Evolutionary conservation across 257 asterid species (phyloP), one percentile per base, ranked within the genome.

Genomic region (Fraxinus quadrangulata): DNA sequence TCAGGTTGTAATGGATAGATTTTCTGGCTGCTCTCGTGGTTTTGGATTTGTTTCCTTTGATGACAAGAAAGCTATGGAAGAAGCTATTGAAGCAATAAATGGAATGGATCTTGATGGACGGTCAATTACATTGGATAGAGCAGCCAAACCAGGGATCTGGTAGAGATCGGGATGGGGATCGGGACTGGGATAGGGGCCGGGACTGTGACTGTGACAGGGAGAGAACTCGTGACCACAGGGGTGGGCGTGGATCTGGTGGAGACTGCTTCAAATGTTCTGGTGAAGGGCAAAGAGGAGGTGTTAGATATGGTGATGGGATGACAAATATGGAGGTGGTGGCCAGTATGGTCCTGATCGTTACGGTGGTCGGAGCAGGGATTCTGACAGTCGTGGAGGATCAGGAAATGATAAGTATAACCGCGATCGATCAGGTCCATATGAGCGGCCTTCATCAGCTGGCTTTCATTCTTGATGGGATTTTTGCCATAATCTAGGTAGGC

Each of bases 341-440:
- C 90, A 93, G 31, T 72, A 86, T 88, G 97, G 99, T 68, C 97
- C 97, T 61, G 98, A 37, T 37, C 42, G 12, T 37, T 8, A 37
- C 8, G 42, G 96, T 84, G 88, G 97, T 31, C 88, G 91, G 56
- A 85, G 85, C 80, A 85, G 91, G 51, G 96, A 90, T 71, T 86
- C 91, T 10, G 93, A 94, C 26, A 88, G 89, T 74, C 89, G 86
- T 66, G 91, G 92, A 42, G 95, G 97, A 65, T 84, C 87, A 0
- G 87, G 89, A 72, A 88, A 82, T 82, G 98, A 95, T 49, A 89
- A 89, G 74, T 85, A 89, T 80, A 86, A 78, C 72, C 96, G 97
- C 71, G 98, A 93, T 67, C 89, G 97, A 12, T 92, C 98, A 56
- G 98, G 99, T 11, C 99, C 99, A 23, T 92, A 96, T 84, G 99